Conservation (phyloP, 1,284 basidiomycete species). For the Microbotryum scabiosae region DNA sequence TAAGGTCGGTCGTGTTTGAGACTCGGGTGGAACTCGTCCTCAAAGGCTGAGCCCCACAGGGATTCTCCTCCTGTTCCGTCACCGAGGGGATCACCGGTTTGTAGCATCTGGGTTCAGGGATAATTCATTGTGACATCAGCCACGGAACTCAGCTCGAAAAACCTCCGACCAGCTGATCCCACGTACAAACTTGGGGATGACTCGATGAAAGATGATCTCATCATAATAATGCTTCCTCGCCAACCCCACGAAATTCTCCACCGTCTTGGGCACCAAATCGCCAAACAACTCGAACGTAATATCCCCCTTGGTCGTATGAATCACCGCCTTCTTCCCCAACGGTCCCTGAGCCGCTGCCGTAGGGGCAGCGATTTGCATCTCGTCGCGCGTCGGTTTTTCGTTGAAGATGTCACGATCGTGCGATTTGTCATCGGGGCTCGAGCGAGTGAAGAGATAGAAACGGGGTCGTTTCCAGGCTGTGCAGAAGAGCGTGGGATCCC, state of each 20-base stretch:
- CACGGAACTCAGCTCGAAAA: too few species aligned
- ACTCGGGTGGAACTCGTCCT: conserved; percentile 83
- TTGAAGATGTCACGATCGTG: conserved; percentile 97
- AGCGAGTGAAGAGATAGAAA: conserved; percentile 94
- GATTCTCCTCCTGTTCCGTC: conserved; percentile 96
- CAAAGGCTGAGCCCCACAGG: conserved; percentile 90
- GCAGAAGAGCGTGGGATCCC: conserved; percentile 87
- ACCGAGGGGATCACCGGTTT: conserved; percentile 93
- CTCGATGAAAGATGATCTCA: conserved; percentile 89
- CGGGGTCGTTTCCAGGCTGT: conserved; percentile 86
- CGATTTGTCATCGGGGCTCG: conserved; percentile 82
- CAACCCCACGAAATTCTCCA: conserved; percentile 95
- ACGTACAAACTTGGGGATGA: conserved; percentile 85
- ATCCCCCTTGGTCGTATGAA: conserved; percentile 93
- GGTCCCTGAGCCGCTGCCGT: conserved; percentile 52
- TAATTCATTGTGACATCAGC: neutral
- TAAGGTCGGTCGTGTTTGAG: conserved; percentile 90
- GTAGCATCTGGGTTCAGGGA: conserved; percentile 61
- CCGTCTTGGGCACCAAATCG: conserved; percentile 81
- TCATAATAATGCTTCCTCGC: conserved; percentile 89
- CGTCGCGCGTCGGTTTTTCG: conserved; percentile 91
- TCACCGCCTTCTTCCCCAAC: conserved; percentile 66
- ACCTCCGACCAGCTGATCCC: too few species aligned
- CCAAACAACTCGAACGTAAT: conserved; percentile 71
- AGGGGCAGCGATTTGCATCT: conserved; percentile 77